phyloP scores from a whole-genome alignment of 371 early-diverging fungal genomes.

The Actinomortierella ambigua region DNA sequence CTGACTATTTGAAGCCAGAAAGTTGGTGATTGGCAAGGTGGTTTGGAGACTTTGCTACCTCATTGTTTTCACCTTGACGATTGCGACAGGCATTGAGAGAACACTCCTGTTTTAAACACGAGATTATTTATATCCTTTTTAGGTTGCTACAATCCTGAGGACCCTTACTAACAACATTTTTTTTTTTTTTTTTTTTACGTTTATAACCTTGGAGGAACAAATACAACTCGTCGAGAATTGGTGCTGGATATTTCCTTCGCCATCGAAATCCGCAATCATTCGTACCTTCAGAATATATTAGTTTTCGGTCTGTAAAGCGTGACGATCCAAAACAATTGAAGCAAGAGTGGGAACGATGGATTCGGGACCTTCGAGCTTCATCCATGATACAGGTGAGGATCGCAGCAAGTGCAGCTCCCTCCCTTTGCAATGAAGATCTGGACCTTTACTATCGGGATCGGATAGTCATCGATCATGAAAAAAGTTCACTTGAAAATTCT shows the following conservation, averaged over 20 bases:
- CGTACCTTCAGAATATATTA: conserved; percentile 8
- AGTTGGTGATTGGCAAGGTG: no score
- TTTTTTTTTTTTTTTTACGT: no score
- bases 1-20: no score
- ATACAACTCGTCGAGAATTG: conserved; percentile 10
- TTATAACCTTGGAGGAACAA: conserved; percentile 10
- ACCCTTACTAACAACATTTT: no score
- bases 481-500: conserved; percentile 15
- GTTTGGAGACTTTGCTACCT: no score
- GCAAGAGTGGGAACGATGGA: conserved; percentile 21
- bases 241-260: conserved; percentile 12
- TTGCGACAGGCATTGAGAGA: no score
- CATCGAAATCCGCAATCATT: conserved; percentile 9
- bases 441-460: conserved; percentile 18
- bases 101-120: no score
- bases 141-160: no score
- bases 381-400: conserved; percentile 5
- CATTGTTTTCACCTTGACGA: no score
- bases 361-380: conserved; percentile 9
- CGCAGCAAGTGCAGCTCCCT: conserved; percentile 4
- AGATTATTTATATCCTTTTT: no score
- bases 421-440: conserved; percentile 7
- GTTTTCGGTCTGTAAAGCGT: conserved; percentile 13
- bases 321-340: conserved; percentile 6
- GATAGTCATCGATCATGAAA: conserved; percentile 10